Base-by-base conservation (phyloP, 345 rosid species). In the Eutrema heterophyllum region DNA sequence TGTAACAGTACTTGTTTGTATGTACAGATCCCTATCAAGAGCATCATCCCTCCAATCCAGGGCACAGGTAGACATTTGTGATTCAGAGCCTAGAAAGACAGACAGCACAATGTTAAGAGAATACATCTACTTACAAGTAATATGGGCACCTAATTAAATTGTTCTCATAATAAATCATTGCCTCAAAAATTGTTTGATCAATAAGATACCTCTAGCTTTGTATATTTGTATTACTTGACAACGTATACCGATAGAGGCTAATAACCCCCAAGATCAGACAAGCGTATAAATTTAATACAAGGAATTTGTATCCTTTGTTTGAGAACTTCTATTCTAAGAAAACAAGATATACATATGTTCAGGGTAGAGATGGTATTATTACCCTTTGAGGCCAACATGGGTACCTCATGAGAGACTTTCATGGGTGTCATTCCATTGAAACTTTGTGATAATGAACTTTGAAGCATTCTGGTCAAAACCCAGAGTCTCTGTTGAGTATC, bases 11-110 rank as follows among this genome's bases (percentile, higher is more conserved):
- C 84, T 83, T 64, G 93, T 81, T 78, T 86, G 84, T 65, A 95
- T 92, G 75, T 88, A 87, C 35, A 95, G 78, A 84, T 95, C 99
- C 89, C 82, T 88, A 79, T 95, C 99, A 68, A 95, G 92, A 63
- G 88, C 88, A 81, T 88, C 92, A 81, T 86, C 86, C 71, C 82
- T 90, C 99, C 99, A 88, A 54, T 85, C 78, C 79, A 76, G 66
- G 70, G 91, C 82, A 75, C 99, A 95, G 11, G 78, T 53, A 33
- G 92, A 78, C 50, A 51, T 15, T 61, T 73, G 71, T 71, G 71
- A 65, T 77, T 86, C 84, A 81, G 89, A 83, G 52, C 83, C 97
- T 92, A 88, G 77, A 78, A 81, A 15, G 64, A 83, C 51, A 59
- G 48, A 58, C 43, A 43, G 14, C 27, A 48, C n/a, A 70, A n/a